These are phyloP conservation scores for Peziza echinospora DNA, from an alignment of 495 filamentous ascomycete species.

Conservation along the genomic window DNA sequence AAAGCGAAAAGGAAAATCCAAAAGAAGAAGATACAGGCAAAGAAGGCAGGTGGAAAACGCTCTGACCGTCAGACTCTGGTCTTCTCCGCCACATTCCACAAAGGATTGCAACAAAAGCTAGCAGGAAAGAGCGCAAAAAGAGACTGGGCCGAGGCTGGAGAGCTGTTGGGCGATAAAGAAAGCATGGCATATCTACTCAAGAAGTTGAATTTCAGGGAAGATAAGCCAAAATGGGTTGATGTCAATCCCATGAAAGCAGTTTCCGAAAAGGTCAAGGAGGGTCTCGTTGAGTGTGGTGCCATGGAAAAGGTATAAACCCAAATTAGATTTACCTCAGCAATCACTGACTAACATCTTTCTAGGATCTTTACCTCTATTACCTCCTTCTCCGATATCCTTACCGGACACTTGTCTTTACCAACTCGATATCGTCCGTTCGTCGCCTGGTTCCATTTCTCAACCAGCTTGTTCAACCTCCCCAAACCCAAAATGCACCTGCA, in stretches of 20 bases:
- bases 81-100: conserved; percentile 91
- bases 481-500: conserved; percentile 5
- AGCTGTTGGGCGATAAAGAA: conserved; percentile 46
- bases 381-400: conserved; percentile 65
- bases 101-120: conserved; percentile 70
- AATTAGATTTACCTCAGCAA: background rate
- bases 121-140: conserved; percentile 42
- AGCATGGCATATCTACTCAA: conserved; percentile 84
- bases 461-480: conserved; percentile 64
- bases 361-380: conserved; percentile 84
- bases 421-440: conserved; percentile 82
- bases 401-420: conserved; percentile 74
- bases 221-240: conserved; percentile 76
- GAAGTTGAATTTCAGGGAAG: conserved; percentile 66
- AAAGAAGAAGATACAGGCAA: conserved; percentile 6
- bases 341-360: conserved; percentile 17
- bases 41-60: conserved; percentile 1
- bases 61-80: conserved; percentile 58
- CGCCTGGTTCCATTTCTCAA: conserved; percentile 71
- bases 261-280: conserved; percentile 67
- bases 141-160: conserved; percentile 22
- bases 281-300: conserved; percentile 71
- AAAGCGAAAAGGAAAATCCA: conserved; percentile 9
- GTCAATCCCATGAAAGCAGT: conserved; percentile 52
- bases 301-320: conserved; percentile 59